Conservation (phyloP, 176 grass and related monocot genomes). For the Themeda triandra region DNA sequence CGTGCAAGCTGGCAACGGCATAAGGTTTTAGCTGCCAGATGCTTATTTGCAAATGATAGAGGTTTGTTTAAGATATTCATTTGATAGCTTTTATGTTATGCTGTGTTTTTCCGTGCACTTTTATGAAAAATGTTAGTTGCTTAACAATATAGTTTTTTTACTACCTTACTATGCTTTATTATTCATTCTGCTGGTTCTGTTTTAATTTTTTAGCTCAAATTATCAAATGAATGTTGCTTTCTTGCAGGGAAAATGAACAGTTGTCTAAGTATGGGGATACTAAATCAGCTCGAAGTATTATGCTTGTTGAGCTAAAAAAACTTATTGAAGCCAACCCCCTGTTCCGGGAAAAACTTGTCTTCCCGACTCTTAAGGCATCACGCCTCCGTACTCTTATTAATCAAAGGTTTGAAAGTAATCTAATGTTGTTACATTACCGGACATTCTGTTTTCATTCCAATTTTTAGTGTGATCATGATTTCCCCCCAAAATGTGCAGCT, state of each 20-base stretch:
- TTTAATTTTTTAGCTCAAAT: neutral
- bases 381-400: slow-evolving; percentile 93
- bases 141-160: neutral
- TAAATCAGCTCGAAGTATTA: slow-evolving; percentile 86
- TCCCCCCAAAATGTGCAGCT: slow-evolving; percentile 49
- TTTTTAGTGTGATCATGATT: neutral
- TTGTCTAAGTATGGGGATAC: slow-evolving; percentile 94
- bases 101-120: neutral
- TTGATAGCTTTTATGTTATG: neutral
- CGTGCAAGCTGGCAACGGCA: neutral
- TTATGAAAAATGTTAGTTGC: neutral
- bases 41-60: slow-evolving; percentile 6
- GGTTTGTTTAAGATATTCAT: neutral
- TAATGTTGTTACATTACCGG: neutral
- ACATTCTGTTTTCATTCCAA: neutral
- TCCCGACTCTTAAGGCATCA: slow-evolving; percentile 88
- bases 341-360: slow-evolving; percentile 87
- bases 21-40: neutral
- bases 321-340: slow-evolving; percentile 97
- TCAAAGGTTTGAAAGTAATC: slow-evolving; percentile 65
- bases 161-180: neutral
- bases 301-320: slow-evolving; percentile 96
- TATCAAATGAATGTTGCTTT: neutral
- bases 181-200: slow-evolving; percentile 1
- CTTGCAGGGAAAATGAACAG: slow-evolving; percentile 94